These are phyloP conservation scores for Coemansia sp. DNA, from an alignment of 192 early-diverging fungal species.

Conservation along the genomic window DNA sequence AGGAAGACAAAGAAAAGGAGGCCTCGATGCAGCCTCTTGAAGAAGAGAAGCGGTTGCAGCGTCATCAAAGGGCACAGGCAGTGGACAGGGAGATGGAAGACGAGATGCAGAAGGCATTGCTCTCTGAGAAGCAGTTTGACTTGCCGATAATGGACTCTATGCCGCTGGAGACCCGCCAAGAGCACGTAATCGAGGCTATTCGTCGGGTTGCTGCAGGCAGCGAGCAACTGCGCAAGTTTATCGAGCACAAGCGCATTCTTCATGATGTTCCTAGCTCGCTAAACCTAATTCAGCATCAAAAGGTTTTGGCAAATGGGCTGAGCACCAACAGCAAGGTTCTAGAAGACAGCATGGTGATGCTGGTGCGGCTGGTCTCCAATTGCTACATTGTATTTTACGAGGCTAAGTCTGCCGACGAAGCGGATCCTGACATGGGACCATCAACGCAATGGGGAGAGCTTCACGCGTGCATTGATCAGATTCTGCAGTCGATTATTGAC, in stretches of 20 bases:
- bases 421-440: neutral
- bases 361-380: conserved; percentile 44
- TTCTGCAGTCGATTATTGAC: conserved; percentile 27
- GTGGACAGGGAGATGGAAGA: conserved; percentile 29
- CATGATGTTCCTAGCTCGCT: neutral
- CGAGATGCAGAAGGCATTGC: conserved; percentile 11
- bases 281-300: neutral
- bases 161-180: conserved; percentile 11
- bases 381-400: conserved; percentile 29
- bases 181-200: conserved; percentile 22
- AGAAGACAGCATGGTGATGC: conserved; percentile 46
- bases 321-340: conserved; percentile 42
- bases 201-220: conserved; percentile 19
- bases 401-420: neutral
- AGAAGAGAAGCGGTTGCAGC: neutral
- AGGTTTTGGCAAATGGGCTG: conserved; percentile 25
- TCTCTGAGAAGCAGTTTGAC: conserved; percentile 15
- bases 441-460: conserved; percentile 15
- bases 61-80: conserved; percentile 4
- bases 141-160: conserved; percentile 14
- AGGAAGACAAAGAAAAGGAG: conserved; percentile 5
- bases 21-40: neutral
- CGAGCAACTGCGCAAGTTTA: conserved; percentile 20
- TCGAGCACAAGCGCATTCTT: conserved; percentile 24
- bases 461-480: conserved; percentile 23